Evolutionary conservation across 805 yeast genomes (phyloP).

Genomic region (Yarrowia keelungensis): DNA sequence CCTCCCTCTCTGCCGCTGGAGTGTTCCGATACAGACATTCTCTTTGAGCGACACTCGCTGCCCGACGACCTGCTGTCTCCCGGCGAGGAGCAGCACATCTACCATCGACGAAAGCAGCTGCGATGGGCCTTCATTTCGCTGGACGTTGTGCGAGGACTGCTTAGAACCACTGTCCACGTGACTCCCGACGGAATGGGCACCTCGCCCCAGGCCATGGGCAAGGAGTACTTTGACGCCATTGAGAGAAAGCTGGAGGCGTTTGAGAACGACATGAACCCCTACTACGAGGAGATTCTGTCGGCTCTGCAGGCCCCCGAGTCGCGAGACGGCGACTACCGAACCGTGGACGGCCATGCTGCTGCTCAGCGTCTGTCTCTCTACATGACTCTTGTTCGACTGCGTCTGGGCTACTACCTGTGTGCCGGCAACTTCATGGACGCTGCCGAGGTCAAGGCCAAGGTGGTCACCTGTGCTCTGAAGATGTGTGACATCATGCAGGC

Average conservation of each 20-base stretch:
- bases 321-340: conserved; percentile 17
- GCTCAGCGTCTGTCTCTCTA: conserved; percentile 33
- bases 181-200: conserved; percentile 31
- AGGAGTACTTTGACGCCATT: conserved; percentile 35
- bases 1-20: conserved; percentile 32
- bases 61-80: conserved; percentile 38
- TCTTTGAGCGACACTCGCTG: conserved; percentile 32
- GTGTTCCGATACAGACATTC: conserved; percentile 32
- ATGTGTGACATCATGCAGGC: conserved; percentile 34
- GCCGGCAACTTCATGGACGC: conserved; percentile 38
- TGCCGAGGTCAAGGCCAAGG: conserved; percentile 30
- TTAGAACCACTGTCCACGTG: conserved; percentile 34
- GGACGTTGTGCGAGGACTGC: conserved; percentile 35
- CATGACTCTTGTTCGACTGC: conserved; percentile 32
- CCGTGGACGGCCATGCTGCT: conserved; percentile 38
- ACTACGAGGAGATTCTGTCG: conserved; percentile 28
- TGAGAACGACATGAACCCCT: conserved; percentile 37
- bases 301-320: conserved; percentile 36
- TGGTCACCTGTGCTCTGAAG: conserved; percentile 35
- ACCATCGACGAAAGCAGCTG: conserved; percentile 38
- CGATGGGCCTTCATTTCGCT: conserved; percentile 36
- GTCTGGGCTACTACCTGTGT: conserved; percentile 34
- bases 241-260: conserved; percentile 31
- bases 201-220: conserved; percentile 22
- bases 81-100: conserved; percentile 39